Base-by-base conservation (phyloP, 2,329 filamentous ascomycete genomes). In the Bipolaris bicolor region DNA sequence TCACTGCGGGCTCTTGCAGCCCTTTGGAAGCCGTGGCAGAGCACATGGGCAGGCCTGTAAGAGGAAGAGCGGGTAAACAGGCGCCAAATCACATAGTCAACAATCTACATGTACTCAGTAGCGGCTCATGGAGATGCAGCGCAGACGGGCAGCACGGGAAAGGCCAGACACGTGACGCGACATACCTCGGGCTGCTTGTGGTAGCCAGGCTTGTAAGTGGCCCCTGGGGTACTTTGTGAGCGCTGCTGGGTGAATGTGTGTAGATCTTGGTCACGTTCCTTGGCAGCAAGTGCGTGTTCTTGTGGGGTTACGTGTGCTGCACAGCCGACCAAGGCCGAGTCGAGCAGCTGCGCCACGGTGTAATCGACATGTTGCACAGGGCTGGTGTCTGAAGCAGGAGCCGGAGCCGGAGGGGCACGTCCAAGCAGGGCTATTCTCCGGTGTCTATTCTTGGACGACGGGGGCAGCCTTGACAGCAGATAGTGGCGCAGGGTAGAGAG, bases 1-100 rank as follows among this genome's bases (percentile, higher is more conserved):
- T 63, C 60, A 20, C 66, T 69, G 33, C 66, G 63, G 50, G 58
- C 22, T 45, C 63, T 66, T 40, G 75, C 71, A 2, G 76, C 74
- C 64, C 82, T 85, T 66, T 89, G 86, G 67, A 88, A 96, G 22
- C 94, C 94, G 80, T 96, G 89, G 65, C 91, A 93, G 4, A 99
- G 83, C 5, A 97, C 69, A 77, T 97, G 91, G 49, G 85, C 84
- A 1, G 89, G 88, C 68, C 83, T 85, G 48, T 80, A 74, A 57
- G 76, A 77, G 26, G 75, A 68, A 31, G 81, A 78, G 64, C 84
- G 82, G 11, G 84, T 85, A 74, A 96, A 97, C 1, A 97, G 80
- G 9, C 85, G 82, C 86, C 89, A 92, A 40, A 97, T 86, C 15
- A 79, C 77, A 58, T 80, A 82, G 62, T 83, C 77, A 29, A 83